A percentile compares a stretch with the other conserved stretches of the same genome.
Conservation (phyloP, 352 stramenopile species). For the Phytophthora pistaciae region DNA sequence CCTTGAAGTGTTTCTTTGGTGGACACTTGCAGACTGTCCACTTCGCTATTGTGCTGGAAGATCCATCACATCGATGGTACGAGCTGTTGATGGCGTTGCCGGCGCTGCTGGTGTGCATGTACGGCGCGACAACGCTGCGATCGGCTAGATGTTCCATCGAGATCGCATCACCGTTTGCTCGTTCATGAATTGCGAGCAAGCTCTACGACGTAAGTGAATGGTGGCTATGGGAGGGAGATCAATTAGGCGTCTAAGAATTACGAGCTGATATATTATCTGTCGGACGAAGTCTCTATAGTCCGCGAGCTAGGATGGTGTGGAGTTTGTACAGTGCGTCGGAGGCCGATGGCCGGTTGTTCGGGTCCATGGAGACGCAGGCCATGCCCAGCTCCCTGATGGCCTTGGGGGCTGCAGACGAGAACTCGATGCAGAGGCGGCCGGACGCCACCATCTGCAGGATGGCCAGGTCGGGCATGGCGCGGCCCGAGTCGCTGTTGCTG, state of each 20-base stretch:
- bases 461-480: constrained; percentile 39
- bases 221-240: no score
- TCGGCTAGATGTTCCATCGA: background rate
- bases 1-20: background rate
- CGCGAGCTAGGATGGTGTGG: constrained; percentile 40
- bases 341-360: constrained; percentile 42
- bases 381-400: constrained; percentile 40
- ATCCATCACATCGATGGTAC: background rate
- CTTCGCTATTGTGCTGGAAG: no score
- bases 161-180: background rate
- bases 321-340: constrained; percentile 54
- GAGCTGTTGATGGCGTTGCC: background rate
- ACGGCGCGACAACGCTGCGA: constrained; percentile 2
- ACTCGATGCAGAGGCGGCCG: constrained; percentile 46
- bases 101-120: no score
- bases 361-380: constrained; percentile 49
- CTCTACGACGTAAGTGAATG: background rate
- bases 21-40: background rate
- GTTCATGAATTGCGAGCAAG: background rate
- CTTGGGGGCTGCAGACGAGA: constrained; percentile 33
- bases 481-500: constrained; percentile 20
- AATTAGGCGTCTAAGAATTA: background rate
- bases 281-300: constrained; percentile 18
- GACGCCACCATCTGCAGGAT: constrained; percentile 61
- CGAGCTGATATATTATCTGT: background rate